Base-by-base conservation (phyloP, 495 filamentous ascomycete species). In the Glonium stellatum region DNA sequence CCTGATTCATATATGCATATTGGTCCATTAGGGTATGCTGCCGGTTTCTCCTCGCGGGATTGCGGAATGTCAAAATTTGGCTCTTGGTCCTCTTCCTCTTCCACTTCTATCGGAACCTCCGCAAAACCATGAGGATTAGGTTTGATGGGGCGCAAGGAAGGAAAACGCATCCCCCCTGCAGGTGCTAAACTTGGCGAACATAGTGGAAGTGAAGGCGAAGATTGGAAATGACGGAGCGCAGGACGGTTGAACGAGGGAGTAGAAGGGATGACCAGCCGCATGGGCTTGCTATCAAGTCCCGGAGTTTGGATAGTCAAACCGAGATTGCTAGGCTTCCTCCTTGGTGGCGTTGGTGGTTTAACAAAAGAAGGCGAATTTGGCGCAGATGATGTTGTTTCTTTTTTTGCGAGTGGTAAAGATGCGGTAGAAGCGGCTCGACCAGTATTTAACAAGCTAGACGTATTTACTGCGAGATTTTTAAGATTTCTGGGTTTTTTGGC, bases 1-100 rank as follows among this genome's bases (percentile, higher is more conserved):
- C 87, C 84, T n/a, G 90, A 85, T 46, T 91, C 86, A 62, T 97
- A 95, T 27, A 98, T 96, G 65, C 86, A 84, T 19, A 97, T 87
- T 0, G 93, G 93, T 0, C 93, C 93, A 66, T 92, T 81, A 1
- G 93, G 93, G 71, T 98, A 98, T 4, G 90, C 90, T 22, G 91
- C 90, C 4, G 90, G 84, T 76, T 92, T 86, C 69, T 89, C 83
- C 77, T 93, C 93, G 66, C 74, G 80, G 39, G 85, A 85, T 47
- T 92, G 83, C 13, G 88, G 80, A 54, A 87, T 80, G 42, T 92
- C 87, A 49, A 87, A 80, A 58, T 81, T 81, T 54, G 76, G 83
- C 68, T 97, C 92, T 68, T 96, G 92, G 56, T 82, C 72, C 23
- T 51, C 65, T 52, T 84, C 84, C 5, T 71, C 65, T 51, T 68